Evolutionary conservation across 129 eudicot genomes (phyloP).

Genomic region (Rutidosis leptorrhynchoides): DNA sequence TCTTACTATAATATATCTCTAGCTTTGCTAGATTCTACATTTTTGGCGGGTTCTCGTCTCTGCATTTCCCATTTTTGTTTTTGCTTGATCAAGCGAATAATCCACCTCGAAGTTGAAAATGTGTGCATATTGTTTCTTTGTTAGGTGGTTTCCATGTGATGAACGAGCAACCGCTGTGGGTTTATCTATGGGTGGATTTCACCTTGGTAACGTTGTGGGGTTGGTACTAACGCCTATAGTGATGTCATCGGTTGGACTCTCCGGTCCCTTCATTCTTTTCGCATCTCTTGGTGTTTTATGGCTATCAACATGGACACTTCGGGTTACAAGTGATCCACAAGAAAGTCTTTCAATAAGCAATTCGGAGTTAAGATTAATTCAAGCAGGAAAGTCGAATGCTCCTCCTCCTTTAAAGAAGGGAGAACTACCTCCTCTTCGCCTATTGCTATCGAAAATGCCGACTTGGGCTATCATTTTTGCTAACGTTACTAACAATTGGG

Average conservation of each 20-base stretch:
- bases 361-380: slow-evolving; percentile 70
- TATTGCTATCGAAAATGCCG: slow-evolving; percentile 72
- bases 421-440: slow-evolving; percentile 58
- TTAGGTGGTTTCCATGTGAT: slow-evolving; percentile 93
- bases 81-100: not conserved
- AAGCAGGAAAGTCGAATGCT: slow-evolving; percentile 68
- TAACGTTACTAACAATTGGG: slow-evolving; percentile 94
- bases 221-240: slow-evolving; percentile 63
- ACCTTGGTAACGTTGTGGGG: slow-evolving; percentile 93
- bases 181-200: slow-evolving; percentile 98
- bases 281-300: slow-evolving; percentile 83
- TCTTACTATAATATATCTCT: slow-evolving; percentile 1
- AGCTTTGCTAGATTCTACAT: not conserved
- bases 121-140: not conserved
- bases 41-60: not conserved
- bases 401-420: slow-evolving; percentile 44
- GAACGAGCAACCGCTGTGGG: slow-evolving; percentile 98
- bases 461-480: slow-evolving; percentile 96
- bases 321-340: slow-evolving; percentile 75
- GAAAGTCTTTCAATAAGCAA: slow-evolving; percentile 54
- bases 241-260: slow-evolving; percentile 70
- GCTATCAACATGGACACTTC: slow-evolving; percentile 63
- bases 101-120: not conserved
- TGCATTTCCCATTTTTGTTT: not conserved
- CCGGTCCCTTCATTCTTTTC: slow-evolving; percentile 87